Percentiles rank a stretch among this genome's conserved stretches.
Evolutionary conservation across 805 yeast genomes (phyloP).

Genomic region (Yarrowia sp.): DNA sequence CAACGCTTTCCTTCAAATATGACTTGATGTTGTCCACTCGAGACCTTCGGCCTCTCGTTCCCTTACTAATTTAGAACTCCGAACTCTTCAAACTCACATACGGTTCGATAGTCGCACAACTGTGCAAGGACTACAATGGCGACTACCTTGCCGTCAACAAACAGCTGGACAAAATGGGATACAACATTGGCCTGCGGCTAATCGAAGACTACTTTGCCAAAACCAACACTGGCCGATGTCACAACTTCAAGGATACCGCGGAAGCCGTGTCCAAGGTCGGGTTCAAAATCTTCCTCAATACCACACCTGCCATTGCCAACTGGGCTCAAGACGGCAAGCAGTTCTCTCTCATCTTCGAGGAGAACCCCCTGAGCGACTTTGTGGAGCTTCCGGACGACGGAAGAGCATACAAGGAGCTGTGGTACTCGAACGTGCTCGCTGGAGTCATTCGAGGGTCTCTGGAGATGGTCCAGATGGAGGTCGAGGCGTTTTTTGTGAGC

Average conservation of each 20-base stretch:
- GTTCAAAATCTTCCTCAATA: constrained; percentile 85
- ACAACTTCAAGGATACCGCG: constrained; percentile 80
- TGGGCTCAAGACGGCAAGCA: constrained; percentile 80
- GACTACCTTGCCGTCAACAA: constrained; percentile 80
- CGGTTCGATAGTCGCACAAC: constrained; percentile 90
- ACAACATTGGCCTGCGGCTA: constrained; percentile 87
- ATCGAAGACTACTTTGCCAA: constrained; percentile 93
- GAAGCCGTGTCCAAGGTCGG: constrained; percentile 87
- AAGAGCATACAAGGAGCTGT: constrained; percentile 69
- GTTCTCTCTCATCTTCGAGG: constrained; percentile 74
- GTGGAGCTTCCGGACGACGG: constrained; percentile 91
- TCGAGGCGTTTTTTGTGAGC: constrained; percentile 78
- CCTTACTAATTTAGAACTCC: constrained; percentile 62
- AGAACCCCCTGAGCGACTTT: constrained; percentile 92
- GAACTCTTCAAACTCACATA: constrained; percentile 94
- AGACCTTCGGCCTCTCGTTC: constrained; percentile 4
- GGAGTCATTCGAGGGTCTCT: constrained; percentile 92
- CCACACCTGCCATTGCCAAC: constrained; percentile 73
- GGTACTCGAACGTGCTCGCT: constrained; percentile 91
- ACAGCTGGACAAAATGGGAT: constrained; percentile 92
- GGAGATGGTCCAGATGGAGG: constrained; percentile 95
- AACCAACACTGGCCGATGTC: constrained; percentile 85
- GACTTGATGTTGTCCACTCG: neutral
- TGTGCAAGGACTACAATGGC: constrained; percentile 80
- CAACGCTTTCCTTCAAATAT: too few relatives aligned